Conservation (phyloP, 2,329 filamentous ascomycete species). For the Mollisia scopiformis region DNA sequence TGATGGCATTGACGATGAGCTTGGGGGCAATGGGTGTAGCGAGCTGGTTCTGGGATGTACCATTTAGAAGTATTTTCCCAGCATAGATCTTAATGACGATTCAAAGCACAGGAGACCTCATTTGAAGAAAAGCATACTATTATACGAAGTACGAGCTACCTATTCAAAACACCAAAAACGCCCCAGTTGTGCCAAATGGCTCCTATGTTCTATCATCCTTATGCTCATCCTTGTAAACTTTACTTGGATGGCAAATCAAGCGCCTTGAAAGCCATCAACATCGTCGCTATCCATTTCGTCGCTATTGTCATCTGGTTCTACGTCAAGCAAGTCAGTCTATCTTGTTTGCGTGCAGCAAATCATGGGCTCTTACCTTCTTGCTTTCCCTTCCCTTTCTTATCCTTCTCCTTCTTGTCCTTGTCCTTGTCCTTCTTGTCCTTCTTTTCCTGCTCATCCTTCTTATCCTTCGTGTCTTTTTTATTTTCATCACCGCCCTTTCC, state of each 20-base stretch:
- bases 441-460: not conserved
- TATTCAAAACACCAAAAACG: too few relatives aligned
- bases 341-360: not conserved
- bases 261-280: too few relatives aligned
- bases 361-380: not conserved
- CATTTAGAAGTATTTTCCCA: slow-evolving; percentile 46
- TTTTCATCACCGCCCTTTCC: not conserved
- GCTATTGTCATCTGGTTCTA: too few relatives aligned
- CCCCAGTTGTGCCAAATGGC: not conserved
- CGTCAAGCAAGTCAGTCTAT: too few relatives aligned
- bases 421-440: not conserved
- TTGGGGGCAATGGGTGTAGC: slow-evolving; percentile 72
- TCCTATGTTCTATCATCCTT: too few relatives aligned
- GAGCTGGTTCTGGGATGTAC: slow-evolving; percentile 62
- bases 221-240: too few relatives aligned
- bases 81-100: slow-evolving; percentile 4
- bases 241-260: too few relatives aligned
- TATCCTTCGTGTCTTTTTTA: not conserved
- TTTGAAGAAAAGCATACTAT: not conserved
- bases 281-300: too few relatives aligned
- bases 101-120: not conserved
- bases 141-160: not conserved
- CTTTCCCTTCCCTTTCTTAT: not conserved
- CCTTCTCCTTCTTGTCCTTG: not conserved
- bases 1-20: slow-evolving; percentile 87